Conservation (phyloP, 2,329 filamentous ascomycete genomes). For the Zymoseptoria passerinii region DNA sequence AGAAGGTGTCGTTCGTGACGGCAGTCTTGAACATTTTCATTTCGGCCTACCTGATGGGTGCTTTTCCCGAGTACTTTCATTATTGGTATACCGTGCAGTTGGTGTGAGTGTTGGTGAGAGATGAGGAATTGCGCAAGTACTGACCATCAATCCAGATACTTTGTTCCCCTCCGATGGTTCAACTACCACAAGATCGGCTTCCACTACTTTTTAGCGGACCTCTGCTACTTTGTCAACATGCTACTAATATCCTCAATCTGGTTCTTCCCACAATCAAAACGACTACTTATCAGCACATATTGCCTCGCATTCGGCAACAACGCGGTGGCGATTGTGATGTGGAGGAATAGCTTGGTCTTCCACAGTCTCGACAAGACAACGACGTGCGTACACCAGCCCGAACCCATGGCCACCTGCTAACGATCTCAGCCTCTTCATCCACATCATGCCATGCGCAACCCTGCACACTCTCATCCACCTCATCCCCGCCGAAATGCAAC, state of each 20-base stretch:
- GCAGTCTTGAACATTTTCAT: constrained; percentile 97
- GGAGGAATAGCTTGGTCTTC: constrained; percentile 96
- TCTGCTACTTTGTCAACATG: constrained; percentile 97
- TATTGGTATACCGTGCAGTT: constrained; percentile 61
- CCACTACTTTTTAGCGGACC: constrained; percentile 93
- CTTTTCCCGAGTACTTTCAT: constrained; percentile 76
- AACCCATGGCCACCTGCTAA: too few relatives aligned
- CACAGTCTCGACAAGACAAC: constrained; percentile 98
- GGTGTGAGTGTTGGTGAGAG: constrained; percentile 16
- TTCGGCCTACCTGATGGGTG: constrained; percentile 87
- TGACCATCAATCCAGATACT: constrained; percentile 53
- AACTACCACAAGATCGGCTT: constrained; percentile 86
- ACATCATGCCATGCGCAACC: constrained; percentile 95
- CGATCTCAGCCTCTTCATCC: constrained; percentile 71
- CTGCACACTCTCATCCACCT: constrained; percentile 90
- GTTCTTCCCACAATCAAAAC: constrained; percentile 83
- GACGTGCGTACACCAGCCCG: constrained; percentile 47
- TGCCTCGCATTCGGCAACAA: constrained; percentile 95
- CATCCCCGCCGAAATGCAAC: constrained; percentile 56
- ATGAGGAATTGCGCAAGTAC: background rate
- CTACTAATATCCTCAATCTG: constrained; percentile 75
- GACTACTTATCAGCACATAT: constrained; percentile 84
- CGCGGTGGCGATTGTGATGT: constrained; percentile 95
- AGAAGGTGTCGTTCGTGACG: constrained; percentile 93
- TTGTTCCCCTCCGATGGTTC: constrained; percentile 93